Conservation (phyloP, 2,329 filamentous ascomycete species). For the Talaromyces funiculosus region DNA sequence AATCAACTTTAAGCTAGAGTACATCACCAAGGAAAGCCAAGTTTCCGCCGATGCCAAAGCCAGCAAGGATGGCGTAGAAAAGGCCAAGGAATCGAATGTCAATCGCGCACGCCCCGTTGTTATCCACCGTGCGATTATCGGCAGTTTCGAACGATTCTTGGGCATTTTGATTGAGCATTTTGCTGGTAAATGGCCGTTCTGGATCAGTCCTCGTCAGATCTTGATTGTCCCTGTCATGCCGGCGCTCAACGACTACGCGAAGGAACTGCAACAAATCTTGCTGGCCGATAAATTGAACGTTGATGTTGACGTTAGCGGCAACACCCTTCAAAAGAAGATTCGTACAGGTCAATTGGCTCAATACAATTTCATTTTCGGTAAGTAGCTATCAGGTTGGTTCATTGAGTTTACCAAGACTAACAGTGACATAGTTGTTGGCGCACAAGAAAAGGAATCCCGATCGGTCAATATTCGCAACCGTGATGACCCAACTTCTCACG, state of each 20-base stretch:
- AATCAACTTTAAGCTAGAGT: constrained; percentile 80
- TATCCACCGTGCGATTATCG: constrained; percentile 48
- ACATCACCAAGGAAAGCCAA: constrained; percentile 64
- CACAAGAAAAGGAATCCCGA: constrained; percentile 54
- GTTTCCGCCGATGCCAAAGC: neutral
- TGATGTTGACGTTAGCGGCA: constrained; percentile 45
- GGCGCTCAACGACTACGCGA: constrained; percentile 43
- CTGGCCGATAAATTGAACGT: constrained; percentile 42
- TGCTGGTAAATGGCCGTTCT: constrained; percentile 50
- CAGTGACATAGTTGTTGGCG: constrained; percentile 51
- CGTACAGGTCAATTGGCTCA: constrained; percentile 44
- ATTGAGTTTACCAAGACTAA: constrained; percentile 14
- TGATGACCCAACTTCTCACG: constrained; percentile 57
- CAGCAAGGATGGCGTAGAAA: constrained; percentile 25
- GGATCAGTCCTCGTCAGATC: constrained; percentile 48
- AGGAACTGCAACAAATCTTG: constrained; percentile 43
- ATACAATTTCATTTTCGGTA: constrained; percentile 50
- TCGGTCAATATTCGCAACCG: constrained; percentile 61
- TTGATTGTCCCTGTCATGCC: constrained; percentile 49
- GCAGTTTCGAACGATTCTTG: constrained; percentile 48
- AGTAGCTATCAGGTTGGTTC: constrained; percentile 17
- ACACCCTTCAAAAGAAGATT: constrained; percentile 50
- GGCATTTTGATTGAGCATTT: constrained; percentile 49
- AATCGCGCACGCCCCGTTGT: constrained; percentile 48
- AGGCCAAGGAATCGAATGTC: constrained; percentile 29